Percentiles rank a stretch among this genome's conserved stretches.
phyloP scores from a whole-genome alignment of 129 eudicot genomes.

The Artemisia tridentata region DNA sequence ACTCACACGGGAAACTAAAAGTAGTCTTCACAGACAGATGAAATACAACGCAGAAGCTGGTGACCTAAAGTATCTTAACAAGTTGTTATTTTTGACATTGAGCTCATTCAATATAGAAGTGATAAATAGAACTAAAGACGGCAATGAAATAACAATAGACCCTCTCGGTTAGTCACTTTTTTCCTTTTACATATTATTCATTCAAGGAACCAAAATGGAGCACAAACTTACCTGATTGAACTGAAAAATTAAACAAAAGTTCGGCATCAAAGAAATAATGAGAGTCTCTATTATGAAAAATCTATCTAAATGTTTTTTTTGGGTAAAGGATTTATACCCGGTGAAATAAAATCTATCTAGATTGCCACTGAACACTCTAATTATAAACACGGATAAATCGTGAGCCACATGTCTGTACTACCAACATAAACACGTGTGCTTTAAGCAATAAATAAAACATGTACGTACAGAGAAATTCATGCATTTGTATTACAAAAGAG shows the following conservation, averaged over 20 bases:
- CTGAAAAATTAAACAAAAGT: not conserved
- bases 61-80: not conserved
- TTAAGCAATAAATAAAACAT: not conserved
- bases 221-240: not conserved
- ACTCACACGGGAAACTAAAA: too few relatives aligned
- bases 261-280: constrained; percentile 1
- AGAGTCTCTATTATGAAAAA: not conserved
- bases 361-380: not conserved
- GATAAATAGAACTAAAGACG: not conserved
- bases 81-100: not conserved
- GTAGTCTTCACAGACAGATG: not conserved
- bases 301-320: too few relatives aligned
- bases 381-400: constrained; percentile 1
- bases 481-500: not conserved
- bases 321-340: too few relatives aligned
- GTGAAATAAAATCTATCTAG: not conserved
- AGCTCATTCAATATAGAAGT: not conserved
- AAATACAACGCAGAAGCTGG: not conserved
- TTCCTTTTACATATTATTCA: not conserved
- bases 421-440: not conserved
- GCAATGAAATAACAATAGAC: not conserved
- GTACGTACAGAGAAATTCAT: not conserved
- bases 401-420: not conserved
- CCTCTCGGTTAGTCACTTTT: not conserved
- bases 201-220: not conserved